Base-by-base conservation (phyloP, 441 rosid genomes). In the Bocquillonia castaneifolia region DNA sequence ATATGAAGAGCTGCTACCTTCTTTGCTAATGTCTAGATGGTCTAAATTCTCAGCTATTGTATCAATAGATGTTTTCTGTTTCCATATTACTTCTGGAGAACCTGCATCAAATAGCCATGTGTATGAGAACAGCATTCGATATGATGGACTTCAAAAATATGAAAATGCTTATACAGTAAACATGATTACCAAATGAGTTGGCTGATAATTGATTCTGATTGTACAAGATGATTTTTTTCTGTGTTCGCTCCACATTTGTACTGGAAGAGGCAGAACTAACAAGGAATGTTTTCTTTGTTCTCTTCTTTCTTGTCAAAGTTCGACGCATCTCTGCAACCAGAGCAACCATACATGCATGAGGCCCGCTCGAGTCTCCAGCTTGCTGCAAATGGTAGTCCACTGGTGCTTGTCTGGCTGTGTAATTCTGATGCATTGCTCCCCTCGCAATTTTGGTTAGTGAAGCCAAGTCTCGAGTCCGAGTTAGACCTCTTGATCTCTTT, bases 401-500 rank as follows among this genome's bases (percentile, higher is more conserved):
- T 17, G 63, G 69, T 69, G 67, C 64, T 58, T 69, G 74, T 70
- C 73, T 75, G 66, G 66, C 51, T 20, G 64, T 60, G 72, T 53
- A 45, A 72, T 63, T 64, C 42, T 68, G 68, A 47, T 71, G 65
- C 76, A 54, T 56, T 9, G 29, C 52, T 52, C 58, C 70, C 45
- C 72, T 73, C 63, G 69, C 57, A 59, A 74, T 45, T 70, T 76
- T 79, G 65, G 71, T 80, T 39, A 81, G 69, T 45, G 96, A 83
- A 73, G 80, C 78, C 68, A 75, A 59, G 72, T 77, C 84, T 23
- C 79, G 77, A 63, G 55, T 70, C 55, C 78, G 77, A 47, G 88
- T 77, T 67, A 75, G 80, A 36, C 80, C 82, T 78, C 73, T 79
- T 63, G 90, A 80, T 86, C 80, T 85, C 78, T 82, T 89, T 74